These are phyloP conservation scores for Vigna radiata DNA, from an alignment of 306 rosid genomes.

Conservation along the genomic window DNA sequence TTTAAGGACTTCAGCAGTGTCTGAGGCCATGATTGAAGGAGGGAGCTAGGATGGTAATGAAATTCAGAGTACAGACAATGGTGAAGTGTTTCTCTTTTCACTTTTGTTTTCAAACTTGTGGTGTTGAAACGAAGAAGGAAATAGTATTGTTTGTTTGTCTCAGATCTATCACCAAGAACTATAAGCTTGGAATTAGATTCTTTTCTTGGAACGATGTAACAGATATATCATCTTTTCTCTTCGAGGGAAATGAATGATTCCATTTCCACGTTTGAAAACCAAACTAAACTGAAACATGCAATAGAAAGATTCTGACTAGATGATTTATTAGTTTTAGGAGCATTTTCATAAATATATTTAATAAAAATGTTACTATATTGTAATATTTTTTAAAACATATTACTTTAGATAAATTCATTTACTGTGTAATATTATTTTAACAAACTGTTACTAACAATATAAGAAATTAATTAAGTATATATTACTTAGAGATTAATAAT, in stretches of 20 bases:
- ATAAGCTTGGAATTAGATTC: background rate
- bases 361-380: too few relatives aligned
- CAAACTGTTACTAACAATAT: too few relatives aligned
- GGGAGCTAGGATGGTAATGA: background rate
- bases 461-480: too few relatives aligned
- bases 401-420: too few relatives aligned
- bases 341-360: too few relatives aligned
- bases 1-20: background rate
- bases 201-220: background rate
- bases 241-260: background rate
- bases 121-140: background rate
- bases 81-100: background rate
- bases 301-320: too few relatives aligned
- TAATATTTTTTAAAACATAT: too few relatives aligned
- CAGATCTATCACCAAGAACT: background rate
- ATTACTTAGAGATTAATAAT: too few relatives aligned
- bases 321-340: too few relatives aligned
- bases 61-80: background rate
- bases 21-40: constrained; percentile 26
- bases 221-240: background rate
- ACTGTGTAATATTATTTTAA: too few relatives aligned
- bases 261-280: background rate
- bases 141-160: background rate
- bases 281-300: too few relatives aligned
- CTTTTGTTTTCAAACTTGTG: background rate